Base-by-base conservation (phyloP, 2,329 filamentous ascomycete genomes). In the Fusarium nisikadoi region DNA sequence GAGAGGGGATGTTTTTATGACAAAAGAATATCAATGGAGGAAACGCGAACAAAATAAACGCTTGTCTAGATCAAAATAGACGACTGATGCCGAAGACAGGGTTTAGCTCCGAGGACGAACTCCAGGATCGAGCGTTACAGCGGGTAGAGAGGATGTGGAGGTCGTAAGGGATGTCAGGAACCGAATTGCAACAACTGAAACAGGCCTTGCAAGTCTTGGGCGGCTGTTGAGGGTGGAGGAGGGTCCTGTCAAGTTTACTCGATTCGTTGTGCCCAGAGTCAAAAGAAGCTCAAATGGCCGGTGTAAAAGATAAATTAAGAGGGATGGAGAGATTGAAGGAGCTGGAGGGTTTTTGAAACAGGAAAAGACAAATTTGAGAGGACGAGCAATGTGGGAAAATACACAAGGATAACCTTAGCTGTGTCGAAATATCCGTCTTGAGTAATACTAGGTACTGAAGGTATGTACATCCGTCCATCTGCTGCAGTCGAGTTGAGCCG, bases 401-500 rank as follows among this genome's bases (percentile, higher is more conserved):
- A 58, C 46, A 39, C 33, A 46, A 53, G 56, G 49, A 69, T 47
- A 50, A 45, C 54, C 47, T 69, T 58, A 62, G 65, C 47, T 55
- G 65, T 70, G 69, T 62, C 66, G 49, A 69, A 54, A 70, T 81
- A 80, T 81, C 80, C 78, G 81, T 85, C 84, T 84, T 84, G 83
- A 83, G 84, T 81, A 68, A 68, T 63, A 54, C 38, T 50, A 49
- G 58, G 65, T 68, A 68, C 49, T 68, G 49, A 43, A n/a, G 45
- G 45, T 41, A 68, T 68, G 65, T 64, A 68, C 65, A 52, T 68
- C 82, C 78, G 80, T 79, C 80, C 78, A 80, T 79, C 80, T 79
- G 82, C 80, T 85, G 84, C 83, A 84, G 82, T 84, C 83, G 80
- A 83, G 80, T 72, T 80, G 82, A 85, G 84, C 84, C 85, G 71